phyloP scores from a whole-genome alignment of 257 asterid genomes.

The Lycium ferocissimum region DNA sequence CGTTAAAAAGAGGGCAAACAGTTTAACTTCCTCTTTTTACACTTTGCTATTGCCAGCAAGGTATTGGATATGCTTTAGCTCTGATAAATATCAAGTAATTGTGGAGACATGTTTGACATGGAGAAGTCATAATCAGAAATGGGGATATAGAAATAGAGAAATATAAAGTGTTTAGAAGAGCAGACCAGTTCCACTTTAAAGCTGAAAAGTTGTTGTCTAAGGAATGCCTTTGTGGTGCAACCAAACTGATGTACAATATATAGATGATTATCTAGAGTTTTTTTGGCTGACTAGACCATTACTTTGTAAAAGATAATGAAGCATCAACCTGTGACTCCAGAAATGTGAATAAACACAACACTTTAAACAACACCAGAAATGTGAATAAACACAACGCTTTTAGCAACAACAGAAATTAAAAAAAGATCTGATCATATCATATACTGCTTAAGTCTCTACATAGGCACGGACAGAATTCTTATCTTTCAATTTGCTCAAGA shows the following conservation, averaged over 20 bases:
- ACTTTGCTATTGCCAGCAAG: not conserved
- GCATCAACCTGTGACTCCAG: not conserved
- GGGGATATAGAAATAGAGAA: not conserved
- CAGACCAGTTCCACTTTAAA: not conserved
- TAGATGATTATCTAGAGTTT: not conserved
- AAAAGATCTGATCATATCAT: not conserved
- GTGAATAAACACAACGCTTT: too few species aligned
- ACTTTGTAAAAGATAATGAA: not conserved
- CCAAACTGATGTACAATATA: not conserved
- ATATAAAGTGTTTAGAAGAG: not conserved
- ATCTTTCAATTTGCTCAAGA: not conserved
- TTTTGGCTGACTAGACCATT: not conserved
- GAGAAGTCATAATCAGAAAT: not conserved
- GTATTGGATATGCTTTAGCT: not conserved
- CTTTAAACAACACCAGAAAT: not conserved
- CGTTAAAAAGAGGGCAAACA: not conserved
- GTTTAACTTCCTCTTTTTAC: not conserved
- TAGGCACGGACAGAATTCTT: not conserved
- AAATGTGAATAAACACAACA: not conserved
- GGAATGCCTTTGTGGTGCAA: not conserved
- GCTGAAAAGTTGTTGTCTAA: not conserved
- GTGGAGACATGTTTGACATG: not conserved
- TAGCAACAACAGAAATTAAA: not conserved
- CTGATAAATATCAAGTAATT: not conserved
- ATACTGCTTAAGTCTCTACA: not conserved